Base-by-base conservation (phyloP, 108 stramenopile genomes). In the Stephanodiscus minutulus region DNA sequence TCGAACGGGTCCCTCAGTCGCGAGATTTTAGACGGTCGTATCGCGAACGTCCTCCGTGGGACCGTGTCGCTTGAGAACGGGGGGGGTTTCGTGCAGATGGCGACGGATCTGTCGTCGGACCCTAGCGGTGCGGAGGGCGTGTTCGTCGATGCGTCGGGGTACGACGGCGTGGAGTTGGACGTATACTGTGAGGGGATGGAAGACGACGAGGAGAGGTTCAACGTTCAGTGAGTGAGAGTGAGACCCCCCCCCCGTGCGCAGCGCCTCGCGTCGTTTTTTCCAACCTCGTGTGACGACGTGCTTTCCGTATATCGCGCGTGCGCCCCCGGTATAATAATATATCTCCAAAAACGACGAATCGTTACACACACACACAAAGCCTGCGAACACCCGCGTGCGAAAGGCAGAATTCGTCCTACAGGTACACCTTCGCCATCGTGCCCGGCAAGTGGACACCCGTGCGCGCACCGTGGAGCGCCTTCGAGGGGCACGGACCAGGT, bases 1-100 rank as follows among this genome's bases (percentile, higher is more conserved):
- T 85, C 82, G 2, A 64, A 55, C 33, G 91, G 79, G 0, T 63
- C 58, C n/a, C 53, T 83, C 18, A 63, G 49, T 15, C 56, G 83
- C 47, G 83, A 83, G 59, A 62, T 27, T 6, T 54, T 83, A 15
- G 73, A 57, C 10, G 78, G 78, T 48, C 73, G 43, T 35, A 0
- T 39, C 2, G 61, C 63, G 3, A 89, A 89, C 76, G 87, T 92
- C 12, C 50, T 89, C 17, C 62, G 73, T 8, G 91, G 87, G 0
- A 67, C 75, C 17, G 87, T 92, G 15, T 84, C 86, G 8, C 20
- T 85, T n/a, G 68, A 77, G 4, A 87, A 90, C 41, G 79, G 87
- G 70, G 89, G 87, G 0, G 91, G 88, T 12, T 92, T 92, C 66
- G 64, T 92, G 29, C 91, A 92, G 70, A 92, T 92, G 91, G 88